A percentile compares a stretch with the other conserved stretches of the same genome.
phyloP scores from a whole-genome alignment of 2,329 filamentous ascomycete genomes.

The Fusarium penzigii region DNA sequence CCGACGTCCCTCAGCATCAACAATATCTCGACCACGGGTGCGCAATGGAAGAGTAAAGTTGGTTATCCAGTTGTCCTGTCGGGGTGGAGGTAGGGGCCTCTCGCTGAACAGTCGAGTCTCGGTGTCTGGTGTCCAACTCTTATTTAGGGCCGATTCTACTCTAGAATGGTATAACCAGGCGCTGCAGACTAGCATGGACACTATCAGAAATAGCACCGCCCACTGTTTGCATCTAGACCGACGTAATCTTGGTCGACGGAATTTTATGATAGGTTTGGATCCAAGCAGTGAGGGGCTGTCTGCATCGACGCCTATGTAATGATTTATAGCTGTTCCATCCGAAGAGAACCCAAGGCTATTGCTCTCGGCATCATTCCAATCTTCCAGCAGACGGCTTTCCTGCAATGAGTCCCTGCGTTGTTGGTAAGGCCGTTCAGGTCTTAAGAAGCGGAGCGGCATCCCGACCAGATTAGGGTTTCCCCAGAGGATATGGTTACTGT shows the following conservation, averaged over 20 bases:
- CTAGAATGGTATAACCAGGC: conserved; percentile 46
- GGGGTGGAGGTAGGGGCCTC: conserved; percentile 47
- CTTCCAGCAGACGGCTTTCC: too few species aligned
- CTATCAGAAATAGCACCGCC: conserved; percentile 38
- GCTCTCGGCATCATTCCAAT: too few species aligned
- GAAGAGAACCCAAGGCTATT: too few species aligned
- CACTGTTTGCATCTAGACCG: conserved; percentile 17
- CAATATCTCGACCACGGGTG: conserved; percentile 60
- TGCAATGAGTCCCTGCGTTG: too few species aligned
- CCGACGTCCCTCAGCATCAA: conserved; percentile 57
- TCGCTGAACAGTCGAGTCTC: conserved; percentile 49
- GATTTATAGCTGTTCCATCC: too few species aligned
- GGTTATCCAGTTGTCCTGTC: conserved; percentile 43
- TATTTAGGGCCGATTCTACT: conserved; percentile 44
- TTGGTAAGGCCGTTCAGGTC: too few species aligned
- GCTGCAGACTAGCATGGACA: conserved; percentile 27
- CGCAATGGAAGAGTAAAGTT: conserved; percentile 58
- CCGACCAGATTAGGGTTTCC: too few species aligned
- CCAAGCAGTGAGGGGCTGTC: too few species aligned
- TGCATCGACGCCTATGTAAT: too few species aligned
- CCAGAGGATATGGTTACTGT: too few species aligned
- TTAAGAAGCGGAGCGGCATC: too few species aligned
- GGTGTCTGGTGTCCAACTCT: conserved; percentile 52
- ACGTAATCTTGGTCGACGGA: conserved; percentile 3
- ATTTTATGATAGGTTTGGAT: too few species aligned